A percentile compares a stretch with the other conserved stretches of the same genome.
These are phyloP conservation scores for Lactifluus echinatus DNA, from an alignment of 768 basidiomycete genomes.

Conservation along the genomic window DNA sequence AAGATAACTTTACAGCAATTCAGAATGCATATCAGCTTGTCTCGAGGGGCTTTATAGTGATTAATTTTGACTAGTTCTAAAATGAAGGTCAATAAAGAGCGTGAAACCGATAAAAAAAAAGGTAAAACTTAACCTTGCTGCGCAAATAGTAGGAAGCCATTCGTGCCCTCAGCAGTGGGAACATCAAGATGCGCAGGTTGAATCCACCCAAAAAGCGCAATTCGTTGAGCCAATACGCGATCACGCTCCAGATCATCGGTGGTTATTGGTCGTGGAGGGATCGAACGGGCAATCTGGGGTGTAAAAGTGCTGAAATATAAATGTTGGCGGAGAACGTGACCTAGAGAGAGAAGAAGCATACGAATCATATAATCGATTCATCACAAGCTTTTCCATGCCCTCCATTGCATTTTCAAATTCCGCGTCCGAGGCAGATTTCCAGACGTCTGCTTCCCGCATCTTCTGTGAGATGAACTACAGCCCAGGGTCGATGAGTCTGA, in stretches of 20 bases:
- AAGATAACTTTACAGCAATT: constrained; percentile 99
- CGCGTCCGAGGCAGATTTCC: constrained; percentile 65
- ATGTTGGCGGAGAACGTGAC: not conserved
- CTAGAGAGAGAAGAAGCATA: constrained; percentile 34
- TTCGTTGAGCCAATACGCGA: constrained; percentile 81
- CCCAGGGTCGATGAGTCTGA: constrained; percentile 9
- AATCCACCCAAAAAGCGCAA: constrained; percentile 87
- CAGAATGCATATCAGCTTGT: constrained; percentile 94
- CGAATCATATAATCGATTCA: constrained; percentile 97
- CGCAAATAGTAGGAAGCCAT: constrained; percentile 83
- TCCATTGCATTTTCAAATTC: constrained; percentile 98
- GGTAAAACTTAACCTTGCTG: constrained; percentile 60
- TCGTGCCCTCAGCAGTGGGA: constrained; percentile 61
- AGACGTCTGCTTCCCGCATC: constrained; percentile 80
- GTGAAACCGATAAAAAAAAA: too few relatives aligned
- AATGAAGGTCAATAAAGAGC: not conserved
- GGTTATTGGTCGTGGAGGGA: constrained; percentile 70
- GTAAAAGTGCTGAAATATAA: constrained; percentile 73
- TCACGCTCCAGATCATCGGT: constrained; percentile 97
- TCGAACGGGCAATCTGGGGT: constrained; percentile 61
- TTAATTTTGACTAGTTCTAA: constrained; percentile 92
- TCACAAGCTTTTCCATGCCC: constrained; percentile 99
- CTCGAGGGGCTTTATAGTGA: constrained; percentile 97
- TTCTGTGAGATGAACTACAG: constrained; percentile 77
- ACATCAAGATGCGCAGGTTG: constrained; percentile 85